Base-by-base conservation (phyloP, 2,329 filamentous ascomycete genomes). In the Keithomyces neogunnii region DNA sequence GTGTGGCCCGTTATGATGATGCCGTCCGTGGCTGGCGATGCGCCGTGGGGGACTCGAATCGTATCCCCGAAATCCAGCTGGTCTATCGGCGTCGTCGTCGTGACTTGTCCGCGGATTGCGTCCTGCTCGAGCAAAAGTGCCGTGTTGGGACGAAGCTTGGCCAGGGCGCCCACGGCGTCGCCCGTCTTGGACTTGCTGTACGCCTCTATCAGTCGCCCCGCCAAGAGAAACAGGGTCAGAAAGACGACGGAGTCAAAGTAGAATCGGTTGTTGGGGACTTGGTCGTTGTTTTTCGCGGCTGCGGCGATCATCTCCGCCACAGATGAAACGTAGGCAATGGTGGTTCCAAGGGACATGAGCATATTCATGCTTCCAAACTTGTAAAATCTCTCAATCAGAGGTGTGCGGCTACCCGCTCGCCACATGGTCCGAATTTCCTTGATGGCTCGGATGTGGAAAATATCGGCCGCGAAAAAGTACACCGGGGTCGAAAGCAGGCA, bases 311-410 rank as follows among this genome's bases (percentile, higher is more conserved):
- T 77, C 56, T 95, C 84, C 13, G 82, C 85, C 29, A 95, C 71
- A 0, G 89, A 95, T 0, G 89, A 85, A 55, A 95, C 73, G 65
- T 95, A 96, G 1, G 91, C 91, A 54, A 96, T 89, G 2, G 82
- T 86, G 0, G 91, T 95, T 5, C 90, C 91, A 2, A 95, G 76
- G 6, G 87, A 93, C 69, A 96, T 91, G 53, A 96, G 78, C 72
- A 95, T 86, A 63, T 95, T 95, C 91, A 96, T 96, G 71, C 90
- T 96, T 7, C 91, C 91, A 62, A 96, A 96, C n/a, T 87, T 84
- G 66, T 90, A 89, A 62, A 96, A 91, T 11, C 91, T 77, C 58
- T 85, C 80, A 13, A 88, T 60, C 3, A 95, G 65, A 0, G 89
- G 87, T 1, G 85, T 85, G 38, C 78, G 81, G 63, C 89, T 95